These are phyloP conservation scores for Solanum peruvianum DNA, from an alignment of 257 asterid genomes.

Conservation along the genomic window DNA sequence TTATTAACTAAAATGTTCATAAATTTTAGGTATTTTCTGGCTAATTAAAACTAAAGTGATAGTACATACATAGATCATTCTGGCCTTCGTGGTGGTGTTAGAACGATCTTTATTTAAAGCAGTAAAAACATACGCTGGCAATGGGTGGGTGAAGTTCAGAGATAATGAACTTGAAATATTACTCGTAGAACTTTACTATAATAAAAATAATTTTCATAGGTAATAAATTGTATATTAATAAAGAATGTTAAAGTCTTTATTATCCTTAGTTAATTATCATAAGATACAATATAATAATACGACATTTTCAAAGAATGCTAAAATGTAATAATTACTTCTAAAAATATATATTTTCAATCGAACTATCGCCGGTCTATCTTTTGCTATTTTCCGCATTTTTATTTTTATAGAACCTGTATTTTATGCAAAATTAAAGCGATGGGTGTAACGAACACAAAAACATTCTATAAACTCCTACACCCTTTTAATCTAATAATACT, in stretches of 20 bases:
- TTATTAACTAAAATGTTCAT: neutral
- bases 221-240: no score
- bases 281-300: no score
- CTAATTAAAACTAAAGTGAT: no score
- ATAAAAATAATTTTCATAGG: fast-evolving
- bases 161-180: neutral
- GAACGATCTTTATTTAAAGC: no score
- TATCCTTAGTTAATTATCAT: no score
- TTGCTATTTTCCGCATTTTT: no score
- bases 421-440: neutral
- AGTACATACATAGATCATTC: no score
- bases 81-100: no score
- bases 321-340: no score
- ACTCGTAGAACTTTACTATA: fast-evolving
- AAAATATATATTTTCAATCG: no score
- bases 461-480: neutral
- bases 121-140: no score
- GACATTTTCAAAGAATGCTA: neutral
- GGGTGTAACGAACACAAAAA: neutral
- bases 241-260: fast-evolving
- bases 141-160: neutral
- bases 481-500: neutral
- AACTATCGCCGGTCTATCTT: neutral
- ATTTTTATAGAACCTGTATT: no score
- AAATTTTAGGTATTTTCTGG: neutral